Base-by-base conservation (phyloP, 768 basidiomycete species). In the Rhizopogon sp. region DNA sequence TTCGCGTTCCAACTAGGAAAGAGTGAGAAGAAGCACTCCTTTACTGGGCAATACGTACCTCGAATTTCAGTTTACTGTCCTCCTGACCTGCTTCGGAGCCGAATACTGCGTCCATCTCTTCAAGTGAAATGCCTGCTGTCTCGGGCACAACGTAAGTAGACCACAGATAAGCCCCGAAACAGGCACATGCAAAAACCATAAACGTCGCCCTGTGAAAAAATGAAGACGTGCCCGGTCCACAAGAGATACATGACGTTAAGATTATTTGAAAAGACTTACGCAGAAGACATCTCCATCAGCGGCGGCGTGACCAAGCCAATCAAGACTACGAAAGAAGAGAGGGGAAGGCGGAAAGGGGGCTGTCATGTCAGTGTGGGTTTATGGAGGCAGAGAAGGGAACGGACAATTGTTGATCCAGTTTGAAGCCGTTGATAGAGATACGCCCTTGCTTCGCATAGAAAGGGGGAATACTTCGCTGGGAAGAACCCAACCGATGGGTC, bases 381-480 rank as follows among this genome's bases (percentile, higher is more conserved):
- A 25, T 17, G 17, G 9, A 40, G 29, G 53, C 7, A 44, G 53
- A 33, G 3, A 35, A 37, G 0, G 20, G 52, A 13, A 68, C 78
- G 1, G 49, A 85, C 86, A 93, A 56, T 93, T 93, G 63, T 92
- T 92, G 25, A 81, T 61, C 90, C 90, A 93, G 60, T 89, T 90
- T n/a, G 87, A 88, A 3, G 89, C 87, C 2, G 91, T 93, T 17
- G 89, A 84, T 20, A 95, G 62, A 22, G 90, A 82, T 5, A 93
- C 91, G 46, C 93, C 93, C 64, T 85, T 85, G 60, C 88, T 86
- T 58, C 91, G 77, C 71, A 89, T 78, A 2, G 88, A 86, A 0
- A 89, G 72, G 1, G 92, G 83, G 63, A 93, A 92, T 2, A 94
- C 83, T 69, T 94, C 91, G 58, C 82, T 84, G 0, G 91, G 88